A percentile compares a stretch with the other conserved stretches of the same genome.
phyloP scores from a whole-genome alignment of 164 flowering plant species.

The Vitis cinerea region DNA sequence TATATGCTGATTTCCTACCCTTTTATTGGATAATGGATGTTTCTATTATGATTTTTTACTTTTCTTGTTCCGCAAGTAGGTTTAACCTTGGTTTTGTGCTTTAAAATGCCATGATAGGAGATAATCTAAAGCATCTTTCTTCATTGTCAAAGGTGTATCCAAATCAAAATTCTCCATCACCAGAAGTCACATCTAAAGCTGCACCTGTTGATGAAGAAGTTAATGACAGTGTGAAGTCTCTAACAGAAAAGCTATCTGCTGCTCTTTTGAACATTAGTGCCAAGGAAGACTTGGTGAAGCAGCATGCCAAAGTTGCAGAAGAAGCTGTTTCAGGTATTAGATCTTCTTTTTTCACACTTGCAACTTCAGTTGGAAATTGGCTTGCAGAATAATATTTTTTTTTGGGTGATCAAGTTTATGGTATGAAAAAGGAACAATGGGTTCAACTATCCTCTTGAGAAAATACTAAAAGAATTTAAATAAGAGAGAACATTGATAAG shows the following conservation, averaged over 20 bases:
- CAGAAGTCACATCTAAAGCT: slow-evolving; percentile 73
- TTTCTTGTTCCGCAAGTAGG: too few species aligned
- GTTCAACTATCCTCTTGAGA: neutral
- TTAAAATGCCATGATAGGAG: too few species aligned
- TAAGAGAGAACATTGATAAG: too few species aligned
- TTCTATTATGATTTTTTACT: too few species aligned
- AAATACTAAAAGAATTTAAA: too few species aligned
- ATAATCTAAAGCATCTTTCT: neutral
- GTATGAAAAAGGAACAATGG: neutral
- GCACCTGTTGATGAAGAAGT: slow-evolving; percentile 34
- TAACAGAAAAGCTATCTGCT: slow-evolving; percentile 65
- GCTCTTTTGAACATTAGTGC: slow-evolving; percentile 66
- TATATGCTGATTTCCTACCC: too few species aligned
- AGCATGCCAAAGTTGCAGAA: slow-evolving; percentile 41
- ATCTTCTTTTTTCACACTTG: neutral
- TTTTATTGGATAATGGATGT: too few species aligned
- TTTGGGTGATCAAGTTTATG: too few species aligned
- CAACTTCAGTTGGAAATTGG: neutral
- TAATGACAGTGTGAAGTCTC: slow-evolving; percentile 37
- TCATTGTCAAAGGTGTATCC: slow-evolving; percentile 37
- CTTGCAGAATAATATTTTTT: too few species aligned
- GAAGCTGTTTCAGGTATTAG: slow-evolving; percentile 37
- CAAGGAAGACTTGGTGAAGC: slow-evolving; percentile 37
- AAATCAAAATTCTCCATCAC: slow-evolving; percentile 59
- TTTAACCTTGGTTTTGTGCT: too few species aligned